A percentile compares a stretch with the other conserved stretches of the same genome.
Conservation (phyloP, 2,329 filamentous ascomycete species). For the Grosmannia serpens region DNA sequence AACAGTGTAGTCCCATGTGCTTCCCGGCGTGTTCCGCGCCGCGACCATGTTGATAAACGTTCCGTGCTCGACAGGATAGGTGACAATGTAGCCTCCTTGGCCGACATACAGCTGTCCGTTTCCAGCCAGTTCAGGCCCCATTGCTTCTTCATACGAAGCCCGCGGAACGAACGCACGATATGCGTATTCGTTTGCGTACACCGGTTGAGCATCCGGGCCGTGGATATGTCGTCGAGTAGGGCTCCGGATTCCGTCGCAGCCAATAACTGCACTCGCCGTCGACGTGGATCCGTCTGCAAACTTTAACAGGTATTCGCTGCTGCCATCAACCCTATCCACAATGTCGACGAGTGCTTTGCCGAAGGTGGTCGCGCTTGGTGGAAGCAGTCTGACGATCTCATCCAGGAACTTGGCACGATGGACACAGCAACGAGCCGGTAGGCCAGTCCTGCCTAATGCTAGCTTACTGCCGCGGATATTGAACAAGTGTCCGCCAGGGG, state of each 20-base stretch:
- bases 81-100: neutral
- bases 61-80: conserved; percentile 27
- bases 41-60: conserved; percentile 32
- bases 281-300: conserved; percentile 17
- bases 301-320: neutral
- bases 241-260: conserved; percentile 51
- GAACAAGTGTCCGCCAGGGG: neutral
- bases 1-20: neutral
- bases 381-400: neutral
- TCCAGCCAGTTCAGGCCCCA: conserved; percentile 29
- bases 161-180: neutral
- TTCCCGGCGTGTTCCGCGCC: neutral
- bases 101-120: conserved; percentile 12
- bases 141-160: conserved; percentile 20
- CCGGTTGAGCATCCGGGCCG: neutral
- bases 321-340: neutral
- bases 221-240: conserved; percentile 20
- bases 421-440: neutral
- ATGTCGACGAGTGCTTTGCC: neutral
- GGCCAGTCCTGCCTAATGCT: neutral
- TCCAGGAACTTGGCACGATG: neutral
- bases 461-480: neutral
- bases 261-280: conserved; percentile 32
- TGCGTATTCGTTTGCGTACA: neutral
- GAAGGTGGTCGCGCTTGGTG: neutral